A percentile compares a stretch with the other conserved stretches of the same genome.
Conservation (phyloP, 768 basidiomycete species). For the Phylloporus sp. region DNA sequence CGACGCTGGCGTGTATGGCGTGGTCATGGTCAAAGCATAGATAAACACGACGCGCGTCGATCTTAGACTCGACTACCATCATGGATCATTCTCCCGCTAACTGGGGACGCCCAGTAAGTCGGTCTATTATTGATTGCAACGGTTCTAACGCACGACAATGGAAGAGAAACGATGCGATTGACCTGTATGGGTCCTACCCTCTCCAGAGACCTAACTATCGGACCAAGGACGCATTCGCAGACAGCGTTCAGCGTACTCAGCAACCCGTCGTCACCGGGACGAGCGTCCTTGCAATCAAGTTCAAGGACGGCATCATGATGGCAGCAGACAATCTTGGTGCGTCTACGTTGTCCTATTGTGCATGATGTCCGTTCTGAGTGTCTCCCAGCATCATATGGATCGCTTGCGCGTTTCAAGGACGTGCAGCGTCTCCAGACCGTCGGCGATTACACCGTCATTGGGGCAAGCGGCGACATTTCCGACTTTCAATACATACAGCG, state of each 20-base stretch:
- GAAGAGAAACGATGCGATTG: slow-evolving; percentile 71
- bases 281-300: slow-evolving; percentile 92
- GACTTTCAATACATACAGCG: slow-evolving; percentile 93
- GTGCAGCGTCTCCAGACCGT: slow-evolving; percentile 84
- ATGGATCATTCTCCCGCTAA: slow-evolving; percentile 86
- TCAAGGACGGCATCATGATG: slow-evolving; percentile 96
- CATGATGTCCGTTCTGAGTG: background rate
- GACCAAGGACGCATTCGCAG: slow-evolving; percentile 53
- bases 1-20: slow-evolving; percentile 17
- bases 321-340: slow-evolving; percentile 95
- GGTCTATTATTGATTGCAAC: no score
- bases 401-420: slow-evolving; percentile 94
- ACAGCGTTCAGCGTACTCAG: slow-evolving; percentile 76
- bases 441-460: slow-evolving; percentile 81
- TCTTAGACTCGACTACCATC: slow-evolving; percentile 1
- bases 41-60: slow-evolving; percentile 20
- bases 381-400: slow-evolving; percentile 84
- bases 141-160: background rate
- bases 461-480: slow-evolving; percentile 94
- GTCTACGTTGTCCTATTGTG: slow-evolving; percentile 16
- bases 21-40: slow-evolving; percentile 24
- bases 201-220: slow-evolving; percentile 53
- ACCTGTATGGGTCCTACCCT: slow-evolving; percentile 76
- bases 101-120: slow-evolving; percentile 75
- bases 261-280: slow-evolving; percentile 97